Percentiles rank a stretch among this genome's conserved stretches.
phyloP scores from a whole-genome alignment of 768 basidiomycete species.

The Chiua virens region DNA sequence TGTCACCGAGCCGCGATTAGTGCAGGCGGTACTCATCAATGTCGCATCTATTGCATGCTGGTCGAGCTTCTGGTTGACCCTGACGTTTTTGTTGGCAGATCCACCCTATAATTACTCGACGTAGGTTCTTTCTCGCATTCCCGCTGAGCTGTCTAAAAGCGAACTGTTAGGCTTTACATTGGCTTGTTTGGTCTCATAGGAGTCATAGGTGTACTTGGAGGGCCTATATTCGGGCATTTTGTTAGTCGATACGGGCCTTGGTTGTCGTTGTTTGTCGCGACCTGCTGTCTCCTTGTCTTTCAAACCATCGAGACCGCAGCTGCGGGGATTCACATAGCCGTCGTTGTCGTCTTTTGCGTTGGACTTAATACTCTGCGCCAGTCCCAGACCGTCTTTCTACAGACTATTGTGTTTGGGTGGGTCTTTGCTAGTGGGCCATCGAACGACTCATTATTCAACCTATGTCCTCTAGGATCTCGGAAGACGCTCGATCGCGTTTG shows the following conservation, averaged over 20 bases:
- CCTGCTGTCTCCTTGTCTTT: conserved; percentile 26
- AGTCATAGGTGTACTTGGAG: conserved; percentile 32
- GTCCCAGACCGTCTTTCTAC: conserved; percentile 37
- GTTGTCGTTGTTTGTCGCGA: conserved; percentile 37
- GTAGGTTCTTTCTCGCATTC: conserved; percentile 12
- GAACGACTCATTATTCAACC: neutral
- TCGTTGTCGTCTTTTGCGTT: conserved; percentile 38
- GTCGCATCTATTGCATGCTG: conserved; percentile 28
- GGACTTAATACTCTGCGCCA: conserved; percentile 40
- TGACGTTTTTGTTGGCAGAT: conserved; percentile 44
- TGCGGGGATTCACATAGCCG: conserved; percentile 37
- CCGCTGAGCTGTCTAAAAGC: neutral
- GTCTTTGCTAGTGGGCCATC: neutral
- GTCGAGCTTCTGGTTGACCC: conserved; percentile 36
- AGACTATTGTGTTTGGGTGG: conserved; percentile 22
- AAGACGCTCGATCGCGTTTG: conserved; percentile 24
- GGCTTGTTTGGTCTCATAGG: conserved; percentile 52
- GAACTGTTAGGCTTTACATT: conserved; percentile 27
- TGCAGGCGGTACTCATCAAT: conserved; percentile 31
- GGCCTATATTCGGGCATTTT: conserved; percentile 20
- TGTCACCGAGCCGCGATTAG: conserved; percentile 41
- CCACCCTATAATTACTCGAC: conserved; percentile 38
- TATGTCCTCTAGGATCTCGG: conserved; percentile 21
- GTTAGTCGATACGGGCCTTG: conserved; percentile 38
- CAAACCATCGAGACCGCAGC: conserved; percentile 37